Evolutionary conservation across 2,329 filamentous ascomycete genomes (phyloP).

Genomic region (Tolypocladium endophyticum): DNA sequence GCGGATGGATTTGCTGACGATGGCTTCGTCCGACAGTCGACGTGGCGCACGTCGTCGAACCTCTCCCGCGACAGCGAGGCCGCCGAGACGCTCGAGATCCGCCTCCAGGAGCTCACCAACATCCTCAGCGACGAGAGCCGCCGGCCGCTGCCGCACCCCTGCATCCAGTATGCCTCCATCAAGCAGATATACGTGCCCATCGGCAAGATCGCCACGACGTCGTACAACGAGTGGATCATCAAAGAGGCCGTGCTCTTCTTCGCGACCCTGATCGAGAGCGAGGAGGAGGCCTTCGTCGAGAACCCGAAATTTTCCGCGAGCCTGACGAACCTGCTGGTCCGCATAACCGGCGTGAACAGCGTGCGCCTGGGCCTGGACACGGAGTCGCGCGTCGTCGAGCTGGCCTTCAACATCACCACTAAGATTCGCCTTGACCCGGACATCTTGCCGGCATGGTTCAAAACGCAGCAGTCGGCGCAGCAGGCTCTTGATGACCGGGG

Average conservation of each 20-base stretch:
- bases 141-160: conserved; percentile 80
- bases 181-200: conserved; percentile 86
- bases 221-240: conserved; percentile 77
- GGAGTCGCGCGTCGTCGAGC: conserved; percentile 80
- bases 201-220: conserved; percentile 77
- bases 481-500: conserved; percentile 24
- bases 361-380: conserved; percentile 68
- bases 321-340: conserved; percentile 74
- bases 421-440: conserved; percentile 86
- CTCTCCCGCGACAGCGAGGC: conserved; percentile 49
- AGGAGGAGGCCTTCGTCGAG: conserved; percentile 90
- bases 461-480: conserved; percentile 31
- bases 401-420: conserved; percentile 91
- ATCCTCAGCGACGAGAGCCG: conserved; percentile 85
- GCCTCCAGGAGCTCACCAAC: conserved; percentile 52
- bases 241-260: conserved; percentile 79
- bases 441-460: conserved; percentile 88
- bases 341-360: conserved; percentile 64
- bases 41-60: conserved; percentile 53
- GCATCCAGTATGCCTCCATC: conserved; percentile 74
- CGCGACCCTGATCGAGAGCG: conserved; percentile 85
- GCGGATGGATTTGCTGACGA: neutral
- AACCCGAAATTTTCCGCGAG: conserved; percentile 77
- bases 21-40: conserved; percentile 23
- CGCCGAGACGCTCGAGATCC: conserved; percentile 50